Evolutionary conservation across 2,329 filamentous ascomycete genomes (phyloP).

Genomic region (Aspergillus transmontanensis): DNA sequence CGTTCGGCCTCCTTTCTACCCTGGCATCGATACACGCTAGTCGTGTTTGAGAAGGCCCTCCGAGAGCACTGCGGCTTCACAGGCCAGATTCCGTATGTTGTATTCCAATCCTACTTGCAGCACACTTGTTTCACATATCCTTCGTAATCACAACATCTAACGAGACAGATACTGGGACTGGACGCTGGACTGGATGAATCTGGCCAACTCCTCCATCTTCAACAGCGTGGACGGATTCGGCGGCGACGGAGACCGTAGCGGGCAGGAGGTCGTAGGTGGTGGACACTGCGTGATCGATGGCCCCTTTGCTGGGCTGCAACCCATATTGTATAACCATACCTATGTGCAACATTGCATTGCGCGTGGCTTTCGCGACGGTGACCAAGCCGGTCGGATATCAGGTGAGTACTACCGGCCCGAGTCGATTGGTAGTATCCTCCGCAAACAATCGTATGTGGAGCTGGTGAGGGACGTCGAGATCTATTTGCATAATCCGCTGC

Average conservation of each 20-base stretch:
- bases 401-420: neutral
- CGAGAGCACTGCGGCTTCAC: constrained; percentile 46
- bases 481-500: neutral
- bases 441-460: neutral
- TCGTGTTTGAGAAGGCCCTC: constrained; percentile 46
- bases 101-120: too few relatives aligned
- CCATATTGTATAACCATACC: neutral
- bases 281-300: constrained; percentile 21
- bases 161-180: constrained; percentile 34
- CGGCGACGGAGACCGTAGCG: constrained; percentile 16
- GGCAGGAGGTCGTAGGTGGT: constrained; percentile 5
- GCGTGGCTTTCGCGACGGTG: neutral
- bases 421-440: neutral
- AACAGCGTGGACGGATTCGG: constrained; percentile 16
- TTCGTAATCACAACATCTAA: too few relatives aligned
- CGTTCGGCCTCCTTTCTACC: neutral
- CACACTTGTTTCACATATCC: too few relatives aligned
- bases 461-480: neutral
- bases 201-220: constrained; percentile 14
- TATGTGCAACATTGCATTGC: neutral
- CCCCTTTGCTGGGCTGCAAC: constrained; percentile 10
- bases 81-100: constrained; percentile 43
- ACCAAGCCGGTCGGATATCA: neutral
- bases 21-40: constrained; percentile 48
- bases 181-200: constrained; percentile 25